Base-by-base conservation (phyloP, 2,329 filamentous ascomycete genomes). In the Exophiala alcalophila region DNA sequence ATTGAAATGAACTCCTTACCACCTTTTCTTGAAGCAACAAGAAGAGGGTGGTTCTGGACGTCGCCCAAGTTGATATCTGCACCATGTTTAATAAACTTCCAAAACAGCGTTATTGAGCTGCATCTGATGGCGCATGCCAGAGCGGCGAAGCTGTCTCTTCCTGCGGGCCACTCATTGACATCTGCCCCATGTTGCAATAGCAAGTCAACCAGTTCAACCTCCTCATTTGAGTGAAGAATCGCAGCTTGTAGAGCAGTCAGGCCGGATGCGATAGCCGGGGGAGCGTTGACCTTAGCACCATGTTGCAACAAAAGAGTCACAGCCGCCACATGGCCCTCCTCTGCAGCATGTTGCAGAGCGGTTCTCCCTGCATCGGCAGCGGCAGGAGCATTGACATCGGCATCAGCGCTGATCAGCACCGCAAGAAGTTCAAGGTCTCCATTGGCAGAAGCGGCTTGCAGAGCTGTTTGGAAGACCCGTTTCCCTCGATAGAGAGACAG, bases 51-150 rank as follows among this genome's bases (percentile, higher is more conserved):
- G n/a, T 27, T 9, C 25, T 18, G 25, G 2, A 18, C 7, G 16
- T 20, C 9, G 9, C 20, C 19, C 24, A 58, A 10, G 8, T 50
- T 38, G 14, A 64, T 52, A 54, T 65, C 56, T 9, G 70, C 70
- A 5, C 69, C 69, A 19, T 52, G 54, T 8, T 58, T 49, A 8
- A 65, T 52, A 34, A 65, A 19, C 5, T 8, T 4, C 19, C 25
- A 4, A 19, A 43, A 43, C 4, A 43, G 5, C 5, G 16, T 14
- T n/a, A 10, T 8, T 18, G 10, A 15, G 3, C 12, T 20, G n/a
- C 16, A 5, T 16, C 14, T 6, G 6, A 43, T 30, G 15, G 40
- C 40, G 4, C 31, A n/a, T 4, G 15, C 12, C 15, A 43, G 16
- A 11, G 31, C 40, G 9, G 48, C 53, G 11, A 12, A 34, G 14